A percentile compares a stretch with the other conserved stretches of the same genome.
Evolutionary conservation across 768 basidiomycete species (phyloP).

Genomic region (Phylloporus scabripes): DNA sequence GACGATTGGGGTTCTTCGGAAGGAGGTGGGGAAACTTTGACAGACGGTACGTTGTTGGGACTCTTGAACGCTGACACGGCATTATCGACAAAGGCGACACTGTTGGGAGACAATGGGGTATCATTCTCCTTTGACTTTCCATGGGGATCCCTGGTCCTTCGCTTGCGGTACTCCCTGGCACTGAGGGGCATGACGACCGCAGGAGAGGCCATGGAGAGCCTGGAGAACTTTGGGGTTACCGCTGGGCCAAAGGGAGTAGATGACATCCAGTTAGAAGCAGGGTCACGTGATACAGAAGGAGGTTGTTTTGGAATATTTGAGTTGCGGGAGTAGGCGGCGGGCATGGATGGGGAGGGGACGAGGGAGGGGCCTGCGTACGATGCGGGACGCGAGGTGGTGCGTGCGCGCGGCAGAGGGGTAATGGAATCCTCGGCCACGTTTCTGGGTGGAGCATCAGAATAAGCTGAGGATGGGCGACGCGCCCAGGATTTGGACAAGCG

Average conservation of each 20-base stretch:
- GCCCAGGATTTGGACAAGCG: conserved; percentile 13
- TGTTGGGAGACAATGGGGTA: background rate
- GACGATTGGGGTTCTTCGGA: background rate
- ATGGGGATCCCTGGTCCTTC: conserved; percentile 8
- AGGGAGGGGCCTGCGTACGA: conserved; percentile 6
- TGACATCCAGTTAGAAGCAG: conserved; percentile 24
- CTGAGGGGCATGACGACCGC: conserved; percentile 29
- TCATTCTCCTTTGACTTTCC: conserved; percentile 10
- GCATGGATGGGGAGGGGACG: conserved; percentile 8
- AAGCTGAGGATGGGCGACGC: conserved; percentile 7
- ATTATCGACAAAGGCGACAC: conserved; percentile 13
- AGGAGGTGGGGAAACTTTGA: conserved; percentile 16
- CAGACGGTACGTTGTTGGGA: conserved; percentile 2
- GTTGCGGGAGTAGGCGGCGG: conserved; percentile 14
- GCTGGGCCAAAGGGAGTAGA: conserved; percentile 29
- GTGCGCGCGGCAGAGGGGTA: conserved; percentile 19
- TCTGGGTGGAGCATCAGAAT: background rate
- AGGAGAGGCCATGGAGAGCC: conserved; percentile 26
- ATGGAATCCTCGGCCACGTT: conserved; percentile 4
- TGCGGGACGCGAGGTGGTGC: conserved; percentile 14
- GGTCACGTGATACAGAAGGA: conserved; percentile 23
- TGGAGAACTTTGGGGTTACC: conserved; percentile 26
- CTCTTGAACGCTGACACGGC: background rate
- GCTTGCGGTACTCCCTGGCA: conserved; percentile 24
- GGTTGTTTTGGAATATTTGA: conserved; percentile 13